Evolutionary conservation across 495 filamentous ascomycete species (phyloP).

Genomic region (Aspergillus indologenus): DNA sequence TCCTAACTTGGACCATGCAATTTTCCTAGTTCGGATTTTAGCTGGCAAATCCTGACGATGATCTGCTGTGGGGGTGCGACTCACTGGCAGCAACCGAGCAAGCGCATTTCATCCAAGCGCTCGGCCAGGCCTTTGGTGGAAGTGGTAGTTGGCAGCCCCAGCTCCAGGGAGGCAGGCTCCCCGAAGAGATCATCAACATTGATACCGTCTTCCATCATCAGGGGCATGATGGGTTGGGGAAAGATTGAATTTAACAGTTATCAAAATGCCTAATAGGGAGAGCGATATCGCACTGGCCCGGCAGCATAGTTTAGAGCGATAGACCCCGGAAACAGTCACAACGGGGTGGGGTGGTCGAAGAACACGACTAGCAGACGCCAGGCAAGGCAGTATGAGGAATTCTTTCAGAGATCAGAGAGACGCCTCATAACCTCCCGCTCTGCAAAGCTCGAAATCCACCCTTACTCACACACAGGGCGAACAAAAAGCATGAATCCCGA

Average conservation of each 20-base stretch:
- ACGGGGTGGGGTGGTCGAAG: not conserved
- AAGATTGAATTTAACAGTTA: slow-evolving; percentile 1
- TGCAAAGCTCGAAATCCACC: not conserved
- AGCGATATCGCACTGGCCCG: slow-evolving; percentile 5
- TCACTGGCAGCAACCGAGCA: slow-evolving; percentile 81
- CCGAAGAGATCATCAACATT: slow-evolving; percentile 76
- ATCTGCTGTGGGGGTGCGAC: slow-evolving; percentile 23
- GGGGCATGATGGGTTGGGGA: slow-evolving; percentile 29
- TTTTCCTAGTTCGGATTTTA: slow-evolving; percentile 51
- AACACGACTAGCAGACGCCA: not conserved
- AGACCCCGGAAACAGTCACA: not conserved
- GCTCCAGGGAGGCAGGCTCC: slow-evolving; percentile 52
- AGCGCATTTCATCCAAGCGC: slow-evolving; percentile 74
- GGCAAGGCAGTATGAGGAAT: not conserved
- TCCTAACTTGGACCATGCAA: slow-evolving; percentile 88
- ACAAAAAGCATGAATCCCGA: not conserved
- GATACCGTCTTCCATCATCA: slow-evolving; percentile 67
- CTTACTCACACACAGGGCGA: not conserved
- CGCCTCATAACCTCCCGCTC: not conserved
- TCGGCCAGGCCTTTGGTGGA: slow-evolving; percentile 64
- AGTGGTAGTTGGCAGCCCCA: slow-evolving; percentile 56
- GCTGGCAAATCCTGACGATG: not conserved
- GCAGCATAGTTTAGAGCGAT: slow-evolving; percentile 13
- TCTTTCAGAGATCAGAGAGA: not conserved
- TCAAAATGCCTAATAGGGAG: not conserved